phyloP scores from a whole-genome alignment of 257 asterid genomes.

The Solanum commersonii region DNA sequence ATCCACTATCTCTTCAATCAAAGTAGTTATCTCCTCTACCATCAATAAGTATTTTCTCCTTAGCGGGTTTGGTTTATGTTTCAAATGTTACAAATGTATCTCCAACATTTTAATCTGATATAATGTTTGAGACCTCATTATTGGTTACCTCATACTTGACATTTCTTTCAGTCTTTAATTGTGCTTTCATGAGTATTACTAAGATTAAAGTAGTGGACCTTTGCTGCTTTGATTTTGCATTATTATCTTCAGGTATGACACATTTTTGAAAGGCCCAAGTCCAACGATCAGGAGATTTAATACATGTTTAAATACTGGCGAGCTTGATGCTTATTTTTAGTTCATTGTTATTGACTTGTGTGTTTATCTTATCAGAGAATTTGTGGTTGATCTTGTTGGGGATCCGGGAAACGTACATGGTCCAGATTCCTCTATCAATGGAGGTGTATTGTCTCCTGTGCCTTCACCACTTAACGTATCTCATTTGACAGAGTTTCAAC shows the following conservation, averaged over 20 bases:
- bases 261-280: not conserved
- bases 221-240: not conserved
- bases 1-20: not conserved
- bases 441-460: conserved; percentile 43
- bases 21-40: not conserved
- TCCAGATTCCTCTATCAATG: conserved; percentile 80
- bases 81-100: not conserved
- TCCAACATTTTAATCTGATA: not conserved
- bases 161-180: not conserved
- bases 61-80: not conserved
- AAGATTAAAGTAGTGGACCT: not conserved
- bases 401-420: conserved; percentile 74
- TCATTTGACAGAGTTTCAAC: conserved; percentile 63
- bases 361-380: conserved; percentile 52
- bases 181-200: not conserved
- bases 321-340: not conserved
- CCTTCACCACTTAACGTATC: conserved; percentile 85
- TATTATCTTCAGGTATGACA: not conserved
- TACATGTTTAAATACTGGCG: not conserved
- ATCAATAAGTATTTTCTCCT: not conserved
- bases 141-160: not conserved
- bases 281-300: not conserved
- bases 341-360: conserved; percentile 4
- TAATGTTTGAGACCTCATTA: not conserved
- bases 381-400: conserved; percentile 89